These are phyloP conservation scores for Stentor roeselii DNA, from an alignment of 73 alveolate species.

Conservation along the genomic window DNA sequence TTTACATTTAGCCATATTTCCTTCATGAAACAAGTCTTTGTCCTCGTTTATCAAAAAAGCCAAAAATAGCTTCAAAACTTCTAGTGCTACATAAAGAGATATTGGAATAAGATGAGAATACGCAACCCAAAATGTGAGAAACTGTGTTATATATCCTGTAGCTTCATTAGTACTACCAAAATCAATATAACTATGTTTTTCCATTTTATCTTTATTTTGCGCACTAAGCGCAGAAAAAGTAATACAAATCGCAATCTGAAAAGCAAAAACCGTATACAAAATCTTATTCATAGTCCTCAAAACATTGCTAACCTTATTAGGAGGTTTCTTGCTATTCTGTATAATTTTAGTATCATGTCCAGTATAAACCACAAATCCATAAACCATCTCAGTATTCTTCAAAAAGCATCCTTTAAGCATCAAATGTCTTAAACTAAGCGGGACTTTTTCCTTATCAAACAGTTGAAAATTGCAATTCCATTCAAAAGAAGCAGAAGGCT, in stretches of 20 bases:
- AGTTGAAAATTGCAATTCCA: constrained; percentile 18
- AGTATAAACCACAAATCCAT: constrained; percentile 76
- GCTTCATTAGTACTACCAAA: not conserved
- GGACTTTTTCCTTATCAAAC: not conserved
- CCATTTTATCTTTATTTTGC: constrained; percentile 27
- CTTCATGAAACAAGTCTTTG: constrained; percentile 68
- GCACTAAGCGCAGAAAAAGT: constrained; percentile 28
- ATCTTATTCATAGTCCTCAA: constrained; percentile 47
- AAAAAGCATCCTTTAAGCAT: constrained; percentile 14
- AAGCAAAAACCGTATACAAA: constrained; percentile 46
- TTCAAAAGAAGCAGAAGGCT: not conserved
- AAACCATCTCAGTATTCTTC: constrained; percentile 34
- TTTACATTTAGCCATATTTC: constrained; percentile 76
- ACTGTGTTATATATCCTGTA: not conserved
- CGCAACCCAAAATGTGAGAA: constrained; percentile 15
- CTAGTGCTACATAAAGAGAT: constrained; percentile 87
- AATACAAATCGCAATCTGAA: constrained; percentile 37
- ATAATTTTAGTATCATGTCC: constrained; percentile 83
- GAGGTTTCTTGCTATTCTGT: constrained; percentile 64
- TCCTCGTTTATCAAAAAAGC: constrained; percentile 65
- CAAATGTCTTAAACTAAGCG: constrained; percentile 9
- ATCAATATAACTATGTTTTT: constrained; percentile 25
- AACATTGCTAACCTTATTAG: constrained; percentile 69
- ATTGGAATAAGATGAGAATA: constrained; percentile 89
- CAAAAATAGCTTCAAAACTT: constrained; percentile 79